Base-by-base conservation (phyloP, 148 eudicot species). In the Chenopodium quinoa region DNA sequence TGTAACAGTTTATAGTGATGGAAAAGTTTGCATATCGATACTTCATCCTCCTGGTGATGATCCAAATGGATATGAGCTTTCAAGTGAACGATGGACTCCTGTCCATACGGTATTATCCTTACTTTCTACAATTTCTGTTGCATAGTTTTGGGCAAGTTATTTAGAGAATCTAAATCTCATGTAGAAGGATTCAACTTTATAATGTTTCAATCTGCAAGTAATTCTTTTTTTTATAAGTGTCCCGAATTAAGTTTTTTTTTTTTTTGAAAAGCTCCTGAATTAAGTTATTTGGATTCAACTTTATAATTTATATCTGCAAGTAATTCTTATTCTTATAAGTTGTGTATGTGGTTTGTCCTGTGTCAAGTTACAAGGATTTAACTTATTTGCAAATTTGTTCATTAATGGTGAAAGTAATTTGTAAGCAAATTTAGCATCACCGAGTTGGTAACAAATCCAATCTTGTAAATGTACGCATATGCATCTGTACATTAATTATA, bases 11-110 rank as follows among this genome's bases (percentile, higher is more conserved):
- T 90, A 89, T 52, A 77, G 82, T 50, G 91, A 89, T 82, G 93
- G 93, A 14, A 83, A 44, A 72, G 93, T 89, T 76, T 91, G 93
- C 82, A 91, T 91, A 68, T 91, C 90, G 19, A 91, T 91, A 76
- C 91, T 90, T 80, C 93, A 90, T 79, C 88, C 93, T 27, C 91
- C 91, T 20, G 93, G 93, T 54, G 89, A 89, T 73, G 93, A 90
- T 69, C 91, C 91, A 1, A 83, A 74, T 83, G 90, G 89, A 44
- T 89, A 90, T 66, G 93, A 90, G 82, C 87, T 86, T 70, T 89
- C 91, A 66, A 87, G 89, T 79, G 93, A 90, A 70, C 91, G 93
- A 17, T 90, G 93, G 93, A 82, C 83, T 9, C 93, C 91, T 19
- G 90, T 86, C 20, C 93, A 90, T 72, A 86, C 91, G 65, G 93